Base-by-base conservation (phyloP, 495 filamentous ascomycete species). In the Penicillium goetzii region DNA sequence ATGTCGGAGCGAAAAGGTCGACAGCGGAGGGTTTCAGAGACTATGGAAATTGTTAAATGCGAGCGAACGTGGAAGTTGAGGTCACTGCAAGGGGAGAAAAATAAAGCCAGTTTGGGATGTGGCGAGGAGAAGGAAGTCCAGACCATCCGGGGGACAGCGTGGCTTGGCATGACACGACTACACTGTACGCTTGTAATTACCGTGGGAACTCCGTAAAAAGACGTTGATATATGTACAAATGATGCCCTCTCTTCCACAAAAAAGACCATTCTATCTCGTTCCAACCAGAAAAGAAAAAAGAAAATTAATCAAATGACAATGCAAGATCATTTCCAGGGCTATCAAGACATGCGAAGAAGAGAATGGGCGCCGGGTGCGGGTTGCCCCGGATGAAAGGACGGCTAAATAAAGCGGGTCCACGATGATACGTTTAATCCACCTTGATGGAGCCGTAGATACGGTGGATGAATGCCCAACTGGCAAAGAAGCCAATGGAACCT, bases 391-490 rank as follows among this genome's bases (percentile, higher is more conserved):
- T 45, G 38, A 58, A 59, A 41, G 41, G 38, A 32, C 19, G 61
- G 61, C 52, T 57, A 56, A 53, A 56, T 58, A 36, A 38, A 55
- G 19, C 10, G 19, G n/a, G 51, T 32, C 8, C 47, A 21, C 33
- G 8, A 23, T 17, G n/a, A 45, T 9, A 10, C 3, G 12, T 56
- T 81, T 83, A 96, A 65, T 99, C 95, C 60, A 99, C 90, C 80
- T 98, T 99, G 79, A 99, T 96, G 17, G 92, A 97, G 19, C 87
- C 80, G 74, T 99, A 99, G 50, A 99, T 98, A 74, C 90, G 92
- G 61, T 91, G 85, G 56, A 96, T 89, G 70, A 99, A 99, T 65
- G 89, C 81, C 92, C 93, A 97, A 72, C 90, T 92, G 15, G 94
- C 86, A 65, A 97, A 93, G 83, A 93, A 97, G 56, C 95, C 95